These are phyloP conservation scores for Pugionium dolabratum DNA, from an alignment of 345 rosid genomes.

Conservation along the genomic window DNA sequence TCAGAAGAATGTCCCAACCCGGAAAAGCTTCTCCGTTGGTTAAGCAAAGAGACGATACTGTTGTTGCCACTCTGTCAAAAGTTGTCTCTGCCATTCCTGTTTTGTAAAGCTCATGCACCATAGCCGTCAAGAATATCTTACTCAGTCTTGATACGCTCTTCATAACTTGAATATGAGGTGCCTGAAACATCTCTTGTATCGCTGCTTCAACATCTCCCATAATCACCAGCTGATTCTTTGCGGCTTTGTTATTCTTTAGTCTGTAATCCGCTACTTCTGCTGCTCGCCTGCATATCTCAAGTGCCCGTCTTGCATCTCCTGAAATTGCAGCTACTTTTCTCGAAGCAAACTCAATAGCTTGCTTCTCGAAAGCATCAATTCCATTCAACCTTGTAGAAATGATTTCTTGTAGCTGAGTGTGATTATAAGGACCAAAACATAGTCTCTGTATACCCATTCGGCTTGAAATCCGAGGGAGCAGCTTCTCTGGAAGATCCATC, in stretches of 20 bases:
- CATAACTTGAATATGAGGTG: slow-evolving; percentile 97
- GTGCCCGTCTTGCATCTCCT: slow-evolving; percentile 95
- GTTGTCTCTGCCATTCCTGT: slow-evolving; percentile 91
- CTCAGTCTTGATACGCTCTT: slow-evolving; percentile 64
- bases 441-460: slow-evolving; percentile 96
- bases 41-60: slow-evolving; percentile 65
- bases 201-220: slow-evolving; percentile 90
- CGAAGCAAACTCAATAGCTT: slow-evolving; percentile 93
- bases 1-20: slow-evolving; percentile 86
- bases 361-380: slow-evolving; percentile 82
- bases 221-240: slow-evolving; percentile 64
- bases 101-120: slow-evolving; percentile 93
- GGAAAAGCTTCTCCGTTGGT: slow-evolving; percentile 85
- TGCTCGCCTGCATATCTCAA: slow-evolving; percentile 97
- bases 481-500: slow-evolving; percentile 98
- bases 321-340: slow-evolving; percentile 98
- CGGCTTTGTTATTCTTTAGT: slow-evolving; percentile 46
- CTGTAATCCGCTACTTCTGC: slow-evolving; percentile 87
- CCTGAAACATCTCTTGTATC: slow-evolving; percentile 95
- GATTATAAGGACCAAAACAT: slow-evolving; percentile 91
- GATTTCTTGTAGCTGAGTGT: slow-evolving; percentile 94
- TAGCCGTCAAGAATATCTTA: slow-evolving; percentile 87
- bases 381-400: slow-evolving; percentile 78
- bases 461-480: slow-evolving; percentile 97
- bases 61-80: slow-evolving; percentile 85